Percentiles rank a stretch among this genome's conserved stretches.
Evolutionary conservation across 2,329 filamentous ascomycete genomes (phyloP).

Genomic region (Paraphoma chrysanthemicola): DNA sequence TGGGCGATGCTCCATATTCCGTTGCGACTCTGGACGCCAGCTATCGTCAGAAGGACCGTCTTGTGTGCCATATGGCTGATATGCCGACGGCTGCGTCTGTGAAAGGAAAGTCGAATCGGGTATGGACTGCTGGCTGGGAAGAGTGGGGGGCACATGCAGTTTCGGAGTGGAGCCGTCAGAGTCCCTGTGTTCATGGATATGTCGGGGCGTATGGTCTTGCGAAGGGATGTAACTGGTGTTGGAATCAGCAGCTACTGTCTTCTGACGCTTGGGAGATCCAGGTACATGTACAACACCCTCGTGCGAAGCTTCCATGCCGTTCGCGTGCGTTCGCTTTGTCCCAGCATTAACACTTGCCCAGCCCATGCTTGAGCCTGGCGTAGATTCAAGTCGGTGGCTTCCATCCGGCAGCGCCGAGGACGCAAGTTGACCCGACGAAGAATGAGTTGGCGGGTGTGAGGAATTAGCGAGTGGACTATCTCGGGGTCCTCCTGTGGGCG

Average conservation of each 20-base stretch:
- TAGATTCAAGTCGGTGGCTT: conserved; percentile 25
- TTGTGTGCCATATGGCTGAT: conserved; percentile 37
- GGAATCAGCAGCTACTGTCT: conserved; percentile 49
- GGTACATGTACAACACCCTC: conserved; percentile 33
- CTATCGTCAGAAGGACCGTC: conserved; percentile 38
- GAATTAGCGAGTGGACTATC: background rate
- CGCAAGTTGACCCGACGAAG: conserved; percentile 5
- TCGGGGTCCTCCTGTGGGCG: background rate
- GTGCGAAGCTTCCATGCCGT: conserved; percentile 43
- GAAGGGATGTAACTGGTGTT: conserved; percentile 35
- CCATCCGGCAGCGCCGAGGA: conserved; percentile 20
- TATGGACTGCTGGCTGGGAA: conserved; percentile 40
- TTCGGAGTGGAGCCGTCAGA: conserved; percentile 25
- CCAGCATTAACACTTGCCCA: conserved; percentile 55
- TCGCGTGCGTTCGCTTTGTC: conserved; percentile 47
- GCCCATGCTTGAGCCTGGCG: conserved; percentile 35
- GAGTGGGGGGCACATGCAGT: conserved; percentile 22
- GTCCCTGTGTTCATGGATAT: conserved; percentile 24
- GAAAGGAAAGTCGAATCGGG: conserved; percentile 29
- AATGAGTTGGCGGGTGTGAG: conserved; percentile 6
- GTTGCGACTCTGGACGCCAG: conserved; percentile 43
- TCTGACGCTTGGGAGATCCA: conserved; percentile 55
- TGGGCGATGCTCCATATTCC: conserved; percentile 35
- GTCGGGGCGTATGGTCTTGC: conserved; percentile 10
- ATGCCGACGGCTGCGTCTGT: conserved; percentile 30